Evolutionary conservation across 2,329 filamentous ascomycete species (phyloP), one percentile per base, ranked within the genome.

Genomic region (Diaporthe ilicicola): DNA sequence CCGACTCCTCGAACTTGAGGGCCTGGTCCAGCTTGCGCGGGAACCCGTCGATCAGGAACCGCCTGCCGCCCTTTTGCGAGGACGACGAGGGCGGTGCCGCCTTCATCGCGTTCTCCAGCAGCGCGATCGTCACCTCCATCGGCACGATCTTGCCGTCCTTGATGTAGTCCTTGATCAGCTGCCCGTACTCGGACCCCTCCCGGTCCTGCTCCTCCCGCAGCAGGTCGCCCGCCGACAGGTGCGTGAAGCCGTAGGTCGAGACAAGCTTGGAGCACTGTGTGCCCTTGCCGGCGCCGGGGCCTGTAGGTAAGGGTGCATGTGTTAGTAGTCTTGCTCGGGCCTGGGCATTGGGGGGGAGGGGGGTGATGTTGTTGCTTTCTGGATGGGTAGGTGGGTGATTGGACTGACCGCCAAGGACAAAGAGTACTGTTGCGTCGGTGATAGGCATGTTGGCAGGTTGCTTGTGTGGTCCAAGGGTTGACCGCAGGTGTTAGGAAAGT

Each of bases 1-100:
- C 95, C 5, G 91, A 88, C 81, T 94, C 89, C 84, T 99, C 96
- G 80, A 99, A 99, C 83, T 94, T 95, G 75, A 94, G 81, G 17
- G 95, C 96, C 87, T 99, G 96, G 85, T 98, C 96, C 86, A 98
- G 93, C 86, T 99, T 97, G 77, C 96, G 90, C 39, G 96, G 96
- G 86, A 98, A 99, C 15, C 96, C 92, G 81, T 91, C 89, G 76
- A 91, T 90, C 69, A 92, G 83, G 86, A 98, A 98, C 77, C 93
- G 90, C 67, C 88, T 88, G 80, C 90, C 91, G 80, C 90, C 91
- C 74, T 79, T 78, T 67, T 74, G 76, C 65, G 79, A 77, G 15
- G 72, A 66, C 12, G n/a, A n/a, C n/a, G n/a, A n/a, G n/a, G n/a
- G n/a, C n/a, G n/a, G n/a, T n/a, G n/a, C n/a, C n/a, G n/a, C 90